phyloP scores from a whole-genome alignment of 306 rosid genomes.

The Sphenostylis stenocarpa region DNA sequence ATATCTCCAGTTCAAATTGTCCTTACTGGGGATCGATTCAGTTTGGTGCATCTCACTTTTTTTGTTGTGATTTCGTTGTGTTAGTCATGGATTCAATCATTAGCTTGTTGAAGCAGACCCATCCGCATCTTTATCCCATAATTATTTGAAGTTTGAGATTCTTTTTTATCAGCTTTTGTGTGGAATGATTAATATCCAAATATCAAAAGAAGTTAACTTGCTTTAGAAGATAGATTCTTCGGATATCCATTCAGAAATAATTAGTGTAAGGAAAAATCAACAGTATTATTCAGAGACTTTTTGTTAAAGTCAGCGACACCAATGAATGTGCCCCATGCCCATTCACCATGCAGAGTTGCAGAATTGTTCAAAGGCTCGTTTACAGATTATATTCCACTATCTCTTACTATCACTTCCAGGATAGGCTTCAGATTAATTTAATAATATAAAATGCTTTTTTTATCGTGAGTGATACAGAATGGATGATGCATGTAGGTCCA shows the following conservation, averaged over 20 bases:
- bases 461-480: no score
- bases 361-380: neutral
- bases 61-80: neutral
- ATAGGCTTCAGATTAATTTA: no score
- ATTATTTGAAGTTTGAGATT: constrained; percentile 31
- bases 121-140: constrained; percentile 16
- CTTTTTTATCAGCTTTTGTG: constrained; percentile 3
- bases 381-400: neutral
- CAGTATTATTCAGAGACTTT: neutral
- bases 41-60: neutral
- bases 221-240: constrained; percentile 26
- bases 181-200: constrained; percentile 32
- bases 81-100: constrained; percentile 15
- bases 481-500: no score
- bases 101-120: neutral
- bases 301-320: constrained; percentile 35
- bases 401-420: no score
- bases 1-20: neutral
- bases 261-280: constrained; percentile 5
- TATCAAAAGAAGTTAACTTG: constrained; percentile 20
- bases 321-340: constrained; percentile 37
- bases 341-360: constrained; percentile 25
- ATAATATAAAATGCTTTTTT: no score
- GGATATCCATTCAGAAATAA: constrained; percentile 7
- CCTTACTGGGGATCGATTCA: neutral